phyloP scores from a whole-genome alignment of 192 early-diverging fungal species.

The Globomyces pollinis-pini region DNA sequence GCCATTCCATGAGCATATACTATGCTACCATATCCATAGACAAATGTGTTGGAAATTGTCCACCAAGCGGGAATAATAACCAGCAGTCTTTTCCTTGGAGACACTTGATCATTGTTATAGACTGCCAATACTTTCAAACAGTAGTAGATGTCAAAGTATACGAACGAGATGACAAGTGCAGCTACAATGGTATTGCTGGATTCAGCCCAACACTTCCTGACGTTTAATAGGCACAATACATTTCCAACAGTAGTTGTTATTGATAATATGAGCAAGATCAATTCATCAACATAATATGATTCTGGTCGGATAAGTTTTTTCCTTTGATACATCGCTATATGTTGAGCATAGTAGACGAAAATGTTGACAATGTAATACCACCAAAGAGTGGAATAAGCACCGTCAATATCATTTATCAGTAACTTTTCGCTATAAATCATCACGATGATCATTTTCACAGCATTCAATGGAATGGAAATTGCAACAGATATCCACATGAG shows the following conservation, averaged over 20 bases:
- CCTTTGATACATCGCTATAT: not conserved
- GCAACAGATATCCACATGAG: too few relatives aligned
- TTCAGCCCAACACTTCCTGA: not conserved
- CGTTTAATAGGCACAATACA: not conserved
- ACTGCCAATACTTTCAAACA: not conserved
- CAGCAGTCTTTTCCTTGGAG: not conserved
- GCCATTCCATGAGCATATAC: not conserved
- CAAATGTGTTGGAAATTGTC: not conserved
- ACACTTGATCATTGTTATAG: not conserved
- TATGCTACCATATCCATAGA: not conserved
- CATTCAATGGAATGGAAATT: too few relatives aligned
- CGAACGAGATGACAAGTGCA: not conserved
- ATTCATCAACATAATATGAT: not conserved
- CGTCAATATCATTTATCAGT: too few relatives aligned
- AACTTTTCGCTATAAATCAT: too few relatives aligned
- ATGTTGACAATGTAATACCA: not conserved
- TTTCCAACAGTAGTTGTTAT: not conserved
- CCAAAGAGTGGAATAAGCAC: too few relatives aligned
- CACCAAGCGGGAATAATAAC: not conserved
- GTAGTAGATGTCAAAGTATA: slow-evolving; percentile 1
- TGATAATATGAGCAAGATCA: not conserved
- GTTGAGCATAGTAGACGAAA: not conserved
- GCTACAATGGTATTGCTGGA: not conserved
- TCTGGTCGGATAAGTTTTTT: not conserved
- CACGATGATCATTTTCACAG: too few relatives aligned